These are phyloP conservation scores for Rubus idaeus DNA, from an alignment of 306 rosid species.

Conservation along the genomic window DNA sequence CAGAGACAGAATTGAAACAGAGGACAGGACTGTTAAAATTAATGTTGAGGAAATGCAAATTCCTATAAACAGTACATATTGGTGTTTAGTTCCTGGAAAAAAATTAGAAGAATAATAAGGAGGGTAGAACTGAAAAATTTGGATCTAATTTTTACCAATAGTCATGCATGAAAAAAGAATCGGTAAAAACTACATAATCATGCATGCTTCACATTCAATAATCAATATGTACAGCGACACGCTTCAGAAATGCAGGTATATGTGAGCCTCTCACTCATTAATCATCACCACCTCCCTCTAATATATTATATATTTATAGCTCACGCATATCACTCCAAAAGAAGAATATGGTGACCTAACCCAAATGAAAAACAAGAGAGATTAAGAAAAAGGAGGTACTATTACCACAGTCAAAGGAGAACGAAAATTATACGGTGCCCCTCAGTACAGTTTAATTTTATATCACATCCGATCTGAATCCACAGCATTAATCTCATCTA, in stretches of 20 bases:
- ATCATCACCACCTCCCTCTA: conserved; percentile 13
- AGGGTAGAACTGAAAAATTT: not conserved
- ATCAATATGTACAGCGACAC: conserved; percentile 8
- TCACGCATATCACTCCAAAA: too few species aligned
- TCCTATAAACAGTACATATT: too few species aligned
- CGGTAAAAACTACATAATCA: not conserved
- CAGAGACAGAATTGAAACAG: not conserved
- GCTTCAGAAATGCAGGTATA: conserved; percentile 16
- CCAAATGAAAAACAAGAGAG: too few species aligned
- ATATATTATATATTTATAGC: too few species aligned
- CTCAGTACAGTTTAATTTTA: not conserved
- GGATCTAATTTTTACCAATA: not conserved
- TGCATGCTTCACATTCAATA: not conserved
- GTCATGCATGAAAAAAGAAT: not conserved
- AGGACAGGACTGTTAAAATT: not conserved
- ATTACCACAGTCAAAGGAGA: not conserved
- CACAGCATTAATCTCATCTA: not conserved
- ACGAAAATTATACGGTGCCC: too few species aligned
- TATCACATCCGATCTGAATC: not conserved
- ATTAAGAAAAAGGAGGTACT: not conserved
- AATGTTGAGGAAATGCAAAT: not conserved
- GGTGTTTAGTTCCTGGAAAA: too few species aligned
- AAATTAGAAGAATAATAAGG: too few species aligned
- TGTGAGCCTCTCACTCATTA: conserved; percentile 11
- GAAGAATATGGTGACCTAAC: too few species aligned